phyloP scores from a whole-genome alignment of 345 rosid genomes.

The Pistacia integerrima region DNA sequence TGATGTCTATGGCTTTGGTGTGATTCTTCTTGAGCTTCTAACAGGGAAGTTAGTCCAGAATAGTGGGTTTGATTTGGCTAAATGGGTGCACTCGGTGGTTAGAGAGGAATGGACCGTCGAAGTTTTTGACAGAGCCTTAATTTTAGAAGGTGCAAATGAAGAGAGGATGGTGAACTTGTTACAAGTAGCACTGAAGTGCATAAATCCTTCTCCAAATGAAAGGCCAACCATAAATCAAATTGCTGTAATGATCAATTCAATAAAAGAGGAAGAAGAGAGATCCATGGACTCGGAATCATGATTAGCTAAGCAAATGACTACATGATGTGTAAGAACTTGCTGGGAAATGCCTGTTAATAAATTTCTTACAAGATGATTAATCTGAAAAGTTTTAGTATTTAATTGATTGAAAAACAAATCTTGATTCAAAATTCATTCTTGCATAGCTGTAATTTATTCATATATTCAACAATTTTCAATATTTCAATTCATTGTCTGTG shows the following conservation, averaged over 20 bases:
- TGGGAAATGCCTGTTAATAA: not conserved
- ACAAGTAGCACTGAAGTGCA: constrained; percentile 55
- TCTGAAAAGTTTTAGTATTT: not conserved
- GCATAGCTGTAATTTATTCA: not conserved
- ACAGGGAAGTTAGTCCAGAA: constrained; percentile 57
- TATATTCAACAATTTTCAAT: not conserved
- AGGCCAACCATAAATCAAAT: constrained; percentile 49
- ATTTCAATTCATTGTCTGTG: not conserved
- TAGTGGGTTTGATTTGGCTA: constrained; percentile 46
- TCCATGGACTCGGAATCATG: constrained; percentile 33
- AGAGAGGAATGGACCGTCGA: constrained; percentile 69
- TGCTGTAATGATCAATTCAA: constrained; percentile 31
- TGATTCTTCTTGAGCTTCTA: constrained; percentile 65
- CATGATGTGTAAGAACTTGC: not conserved
- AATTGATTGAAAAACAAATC: not conserved
- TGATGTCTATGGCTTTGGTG: constrained; percentile 48
- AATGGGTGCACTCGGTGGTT: constrained; percentile 57
- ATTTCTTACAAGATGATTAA: not conserved
- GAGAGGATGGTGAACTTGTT: constrained; percentile 58
- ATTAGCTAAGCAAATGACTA: constrained; percentile 1
- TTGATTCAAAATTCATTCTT: constrained; percentile 10
- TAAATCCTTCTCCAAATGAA: constrained; percentile 34
- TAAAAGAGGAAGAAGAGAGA: constrained; percentile 55
- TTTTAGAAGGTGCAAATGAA: constrained; percentile 48
- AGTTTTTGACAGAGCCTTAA: constrained; percentile 51